Percentiles rank a stretch among this genome's conserved stretches.
These are phyloP conservation scores for Penicillium manginii DNA, from an alignment of 495 filamentous ascomycete genomes.

Conservation along the genomic window DNA sequence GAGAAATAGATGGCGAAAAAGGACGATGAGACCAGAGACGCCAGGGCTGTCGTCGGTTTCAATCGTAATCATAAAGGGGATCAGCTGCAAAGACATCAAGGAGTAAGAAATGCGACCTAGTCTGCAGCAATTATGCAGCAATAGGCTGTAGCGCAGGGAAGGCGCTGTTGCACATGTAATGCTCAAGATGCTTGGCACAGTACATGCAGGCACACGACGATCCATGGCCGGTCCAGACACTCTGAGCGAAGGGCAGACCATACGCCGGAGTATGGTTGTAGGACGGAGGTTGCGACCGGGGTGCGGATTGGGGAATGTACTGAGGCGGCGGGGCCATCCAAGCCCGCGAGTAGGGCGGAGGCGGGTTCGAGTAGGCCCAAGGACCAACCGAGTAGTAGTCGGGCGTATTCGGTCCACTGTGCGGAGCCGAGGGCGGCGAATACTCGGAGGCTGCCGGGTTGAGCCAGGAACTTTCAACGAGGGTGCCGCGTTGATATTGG, in stretches of 20 bases:
- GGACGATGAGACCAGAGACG: constrained; percentile 16
- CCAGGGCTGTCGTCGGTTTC: constrained; percentile 19
- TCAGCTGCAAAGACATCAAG: constrained; percentile 18
- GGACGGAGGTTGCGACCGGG: constrained; percentile 52
- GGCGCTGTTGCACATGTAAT: constrained; percentile 65
- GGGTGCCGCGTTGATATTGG: constrained; percentile 54
- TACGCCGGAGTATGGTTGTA: constrained; percentile 57
- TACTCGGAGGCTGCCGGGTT: constrained; percentile 58
- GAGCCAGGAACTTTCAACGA: constrained; percentile 57
- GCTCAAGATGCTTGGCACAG: constrained; percentile 64
- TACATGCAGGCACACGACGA: constrained; percentile 70
- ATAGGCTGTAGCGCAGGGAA: constrained; percentile 65
- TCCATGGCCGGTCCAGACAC: constrained; percentile 61
- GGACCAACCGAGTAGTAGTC: constrained; percentile 59
- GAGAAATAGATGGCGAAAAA: constrained; percentile 15
- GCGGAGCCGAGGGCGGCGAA: constrained; percentile 70
- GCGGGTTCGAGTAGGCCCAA: constrained; percentile 59
- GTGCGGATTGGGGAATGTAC: constrained; percentile 50
- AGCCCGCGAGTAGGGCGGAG: constrained; percentile 46
- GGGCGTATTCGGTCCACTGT: constrained; percentile 67
- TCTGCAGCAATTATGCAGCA: constrained; percentile 46
- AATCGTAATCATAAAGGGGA: constrained; percentile 20
- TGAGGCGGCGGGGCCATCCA: constrained; percentile 50
- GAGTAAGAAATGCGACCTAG: constrained; percentile 9
- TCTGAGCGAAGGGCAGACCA: constrained; percentile 58